Base-by-base conservation (phyloP, 75 land plant species). In the Picea sitchensis region DNA sequence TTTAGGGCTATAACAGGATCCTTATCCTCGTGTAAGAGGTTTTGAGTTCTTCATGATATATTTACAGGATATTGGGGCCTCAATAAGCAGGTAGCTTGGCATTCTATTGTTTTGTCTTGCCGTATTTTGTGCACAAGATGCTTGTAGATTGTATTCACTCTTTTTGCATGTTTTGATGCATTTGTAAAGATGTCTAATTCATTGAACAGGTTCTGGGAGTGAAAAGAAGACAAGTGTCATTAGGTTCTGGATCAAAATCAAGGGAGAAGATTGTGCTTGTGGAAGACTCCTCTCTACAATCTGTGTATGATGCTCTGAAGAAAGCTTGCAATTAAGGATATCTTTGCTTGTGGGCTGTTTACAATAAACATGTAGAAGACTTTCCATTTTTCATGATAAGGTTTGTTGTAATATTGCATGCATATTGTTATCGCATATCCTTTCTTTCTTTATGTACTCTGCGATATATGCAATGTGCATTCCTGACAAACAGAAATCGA, bases 251-350 rank as follows among this genome's bases (percentile, higher is more conserved):
- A 20, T 88, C 92, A 12, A 89, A 94, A 78, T 95, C 98, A 51
- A 91, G 98, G 80, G 98, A 93, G 59, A 95, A 95, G 74, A 80
- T 91, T 61, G 89, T 95, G 59, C 79, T 89, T 64, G 96, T 95
- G 32, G 87, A 95, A 76, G 92, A 90, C 14, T 77, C 82, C 59
- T 77, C 86, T 7, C 23, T 86, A 15, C 81, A 90, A 47, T 75
- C 68, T 81, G 95, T 94, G 76, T 86, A 84, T 75, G 88, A 92
- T 86, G 90, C 96, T 26, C 76, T 94, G 76, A 83, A 79, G 30
- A 94, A 86, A 80, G 94, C 75, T 58, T 87, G 79, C 74, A 84
- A 26, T 26, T 76, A 71, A 71, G 20, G 44, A 12, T 67, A 36
- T 67, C 11, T 71, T 71, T 44, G 74, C 74, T 41, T 2, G 74